Percentiles rank a stretch among this genome's conserved stretches.
These are phyloP conservation scores for Hypoxylon sp. DNA, from an alignment of 2,329 filamentous ascomycete species.

Conservation along the genomic window DNA sequence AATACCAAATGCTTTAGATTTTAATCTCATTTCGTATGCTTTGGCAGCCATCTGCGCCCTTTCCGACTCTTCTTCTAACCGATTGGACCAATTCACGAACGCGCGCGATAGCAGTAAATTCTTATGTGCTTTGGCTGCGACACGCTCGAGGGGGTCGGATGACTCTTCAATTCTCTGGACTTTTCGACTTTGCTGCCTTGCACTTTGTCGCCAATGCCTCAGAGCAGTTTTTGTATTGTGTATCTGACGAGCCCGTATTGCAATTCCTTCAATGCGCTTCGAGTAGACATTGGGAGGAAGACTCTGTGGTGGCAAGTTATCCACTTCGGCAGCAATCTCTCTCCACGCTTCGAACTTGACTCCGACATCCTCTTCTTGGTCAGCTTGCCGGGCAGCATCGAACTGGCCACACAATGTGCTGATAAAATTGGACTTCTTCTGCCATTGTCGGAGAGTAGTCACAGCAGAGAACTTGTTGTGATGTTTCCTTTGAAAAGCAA, in stretches of 20 bases:
- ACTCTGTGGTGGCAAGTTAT: constrained; percentile 40
- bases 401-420: constrained; percentile 46
- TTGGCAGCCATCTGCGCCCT: constrained; percentile 51
- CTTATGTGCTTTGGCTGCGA: constrained; percentile 50
- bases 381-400: constrained; percentile 47
- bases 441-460: constrained; percentile 50
- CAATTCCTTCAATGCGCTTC: constrained; percentile 52
- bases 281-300: constrained; percentile 52
- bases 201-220: constrained; percentile 47
- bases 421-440: constrained; percentile 47
- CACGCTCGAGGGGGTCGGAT: constrained; percentile 48
- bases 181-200: constrained; percentile 41
- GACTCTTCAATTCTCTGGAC: constrained; percentile 43
- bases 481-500: constrained; percentile 49
- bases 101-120: constrained; percentile 52
- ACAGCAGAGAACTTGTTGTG: constrained; percentile 48
- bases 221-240: constrained; percentile 47
- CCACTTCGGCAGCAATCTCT: constrained; percentile 45
- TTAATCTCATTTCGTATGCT: constrained; percentile 52
- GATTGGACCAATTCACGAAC: constrained; percentile 53
- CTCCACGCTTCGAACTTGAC: constrained; percentile 50
- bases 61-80: constrained; percentile 50
- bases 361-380: constrained; percentile 45
- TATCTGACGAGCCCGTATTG: constrained; percentile 51
- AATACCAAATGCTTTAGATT: constrained; percentile 51